Evolutionary conservation across 345 rosid species (phyloP), one percentile per base, ranked within the genome.

Genomic region (Raphanus raphanistrum): DNA sequence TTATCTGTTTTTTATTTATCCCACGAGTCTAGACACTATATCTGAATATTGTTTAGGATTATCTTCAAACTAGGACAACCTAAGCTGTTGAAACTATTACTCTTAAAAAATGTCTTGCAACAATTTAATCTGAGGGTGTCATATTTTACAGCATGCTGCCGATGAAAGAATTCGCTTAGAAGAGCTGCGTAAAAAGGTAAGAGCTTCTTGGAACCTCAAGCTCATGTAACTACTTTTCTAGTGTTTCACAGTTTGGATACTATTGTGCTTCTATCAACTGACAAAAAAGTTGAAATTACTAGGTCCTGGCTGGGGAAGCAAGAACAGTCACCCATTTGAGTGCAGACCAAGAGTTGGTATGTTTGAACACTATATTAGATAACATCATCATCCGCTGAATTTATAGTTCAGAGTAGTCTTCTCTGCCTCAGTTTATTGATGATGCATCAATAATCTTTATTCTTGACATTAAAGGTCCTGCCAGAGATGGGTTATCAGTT

Each of bases 131-230:
- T 45, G 63, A 17, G n/a, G 50, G 45, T 5, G 65, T 7, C 35
- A 55, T 33, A 21, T 57, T 11, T 71, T 70, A 73, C 90, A 88
- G 93, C 96, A 95, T 85, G 98, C 98, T 79, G 99, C 99, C 38
- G 98, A 95, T 86, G 98, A 95, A 90, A 92, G 98, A 82, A 95
- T 95, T 76, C 92, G 88, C 43, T 84, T 95, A 66, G 99, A 95
- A 82, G 97, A 92, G 73, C 92, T 94, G 76, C 97, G 91, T 67
- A 79, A 65, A 63, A 92, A 87, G 92, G 97, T 92, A 82, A 79
- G 54, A 57, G 12, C 50, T 29, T 68, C 29, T 55, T 66, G 48
- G 21, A 60, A 58, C 35, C 28, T 78, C 63, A 60, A 70, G 55
- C 57, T 65, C 74, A 38, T 71, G 57, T 61, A 80, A 33, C 15